Base-by-base conservation (phyloP, 805 yeast genomes). In the Candida ipomoeae region DNA sequence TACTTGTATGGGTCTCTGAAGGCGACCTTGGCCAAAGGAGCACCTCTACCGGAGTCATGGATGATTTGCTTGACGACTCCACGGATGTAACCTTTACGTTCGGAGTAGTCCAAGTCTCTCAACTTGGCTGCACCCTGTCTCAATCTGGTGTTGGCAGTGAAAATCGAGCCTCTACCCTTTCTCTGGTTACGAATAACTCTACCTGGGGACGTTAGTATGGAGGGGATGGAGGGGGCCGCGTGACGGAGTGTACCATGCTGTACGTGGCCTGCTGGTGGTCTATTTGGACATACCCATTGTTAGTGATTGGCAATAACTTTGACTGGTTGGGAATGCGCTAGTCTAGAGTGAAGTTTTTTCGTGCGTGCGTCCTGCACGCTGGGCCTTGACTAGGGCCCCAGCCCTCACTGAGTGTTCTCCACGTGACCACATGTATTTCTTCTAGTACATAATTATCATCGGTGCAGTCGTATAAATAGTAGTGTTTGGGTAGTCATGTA, bases 131-230 rank as follows among this genome's bases (percentile, higher is more conserved):
- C 98, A 79, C 99, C 99, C 83, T 94, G 89, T 88, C 99, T 90
- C 80, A 94, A 89, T 82, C 98, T 92, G 85, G 98, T 92, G 94
- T 92, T 96, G 73, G 99, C 85, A 77, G 96, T 87, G 90, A 94
- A 94, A 85, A 94, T 90, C 73, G 98, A 92, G 77, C 99, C 98
- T 80, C 97, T 96, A 87, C 98, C 98, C 84, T 94, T 94, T 90
- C 99, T 91, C 87, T 94, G 99, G 87, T 94, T 94, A 84, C 99
- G 96, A 84, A 94, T 94, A 82, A 94, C 99, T 87, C 98, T 89
- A 88, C 96, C 96, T 84, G 40, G 36, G 11, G 6, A 40, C 1
- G 55, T 51, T 53, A 51, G 53, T 52, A 52, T 35, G 10, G 38
- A 10, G 23, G 3, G 17, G 5, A 3, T 11, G 21, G 6, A 14